Evolutionary conservation across 345 rosid genomes (phyloP).

Genomic region (Murraya paniculata): DNA sequence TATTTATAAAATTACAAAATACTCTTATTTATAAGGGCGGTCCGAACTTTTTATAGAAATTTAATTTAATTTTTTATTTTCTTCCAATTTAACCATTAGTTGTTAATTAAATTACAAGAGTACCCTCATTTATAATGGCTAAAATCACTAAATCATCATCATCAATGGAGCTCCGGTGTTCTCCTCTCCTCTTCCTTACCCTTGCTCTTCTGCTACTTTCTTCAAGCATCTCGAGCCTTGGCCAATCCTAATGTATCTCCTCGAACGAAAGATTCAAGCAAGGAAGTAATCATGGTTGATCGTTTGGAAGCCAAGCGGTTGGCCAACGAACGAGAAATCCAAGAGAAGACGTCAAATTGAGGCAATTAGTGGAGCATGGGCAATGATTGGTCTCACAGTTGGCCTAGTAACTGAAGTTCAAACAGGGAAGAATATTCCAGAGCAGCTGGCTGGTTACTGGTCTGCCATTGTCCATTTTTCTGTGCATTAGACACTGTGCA

Average conservation of each 20-base stretch:
- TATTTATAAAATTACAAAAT: no score
- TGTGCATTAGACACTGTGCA: slow-evolving; percentile 20
- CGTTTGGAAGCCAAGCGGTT: slow-evolving; percentile 84
- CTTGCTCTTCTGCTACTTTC: slow-evolving; percentile 17
- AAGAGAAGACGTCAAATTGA: slow-evolving; percentile 80
- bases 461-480: slow-evolving; percentile 44
- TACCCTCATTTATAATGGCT: no score
- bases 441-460: slow-evolving; percentile 80
- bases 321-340: slow-evolving; percentile 67
- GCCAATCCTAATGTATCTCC: slow-evolving; percentile 64
- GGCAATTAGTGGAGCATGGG: slow-evolving; percentile 94
- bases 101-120: no score
- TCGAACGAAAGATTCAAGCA: slow-evolving; percentile 29
- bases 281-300: slow-evolving; percentile 76
- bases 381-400: slow-evolving; percentile 78
- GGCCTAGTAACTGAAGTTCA: slow-evolving; percentile 85
- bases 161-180: slow-evolving; percentile 20
- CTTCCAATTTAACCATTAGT: no score
- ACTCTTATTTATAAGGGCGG: no score
- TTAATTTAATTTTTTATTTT: no score
- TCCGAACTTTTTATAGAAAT: no score
- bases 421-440: slow-evolving; percentile 60
- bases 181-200: slow-evolving; percentile 12
- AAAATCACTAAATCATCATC: background rate
- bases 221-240: slow-evolving; percentile 46